Conservation (phyloP, 2,329 filamentous ascomycete genomes). For the Cordyceps tenuipes region DNA sequence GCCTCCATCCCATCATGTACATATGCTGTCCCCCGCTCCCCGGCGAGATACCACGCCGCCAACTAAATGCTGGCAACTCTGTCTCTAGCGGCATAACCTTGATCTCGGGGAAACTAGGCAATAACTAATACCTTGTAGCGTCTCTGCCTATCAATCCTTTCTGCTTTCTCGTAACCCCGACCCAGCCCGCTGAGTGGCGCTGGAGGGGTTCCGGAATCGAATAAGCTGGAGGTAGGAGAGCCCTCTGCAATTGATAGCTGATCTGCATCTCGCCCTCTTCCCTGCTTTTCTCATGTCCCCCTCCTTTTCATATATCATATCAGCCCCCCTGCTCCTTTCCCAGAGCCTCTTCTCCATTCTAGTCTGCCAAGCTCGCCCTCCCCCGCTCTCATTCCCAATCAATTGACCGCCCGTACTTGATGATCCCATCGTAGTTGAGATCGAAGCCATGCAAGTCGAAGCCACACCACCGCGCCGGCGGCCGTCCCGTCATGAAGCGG, state of each 20-base stretch:
- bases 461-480: not conserved
- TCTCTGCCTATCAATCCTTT: not conserved
- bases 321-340: not conserved
- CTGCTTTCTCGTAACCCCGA: not conserved
- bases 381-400: too few relatives aligned
- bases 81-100: not conserved
- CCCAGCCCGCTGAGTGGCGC: not conserved
- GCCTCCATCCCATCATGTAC: not conserved
- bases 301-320: not conserved
- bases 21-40: conserved; percentile 1
- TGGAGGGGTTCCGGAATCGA: not conserved
- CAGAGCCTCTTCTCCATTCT: too few relatives aligned
- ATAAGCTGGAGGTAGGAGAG: not conserved
- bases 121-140: not conserved
- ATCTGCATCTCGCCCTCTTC: not conserved
- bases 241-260: not conserved
- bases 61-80: not conserved
- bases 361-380: too few relatives aligned
- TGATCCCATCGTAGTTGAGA: not conserved
- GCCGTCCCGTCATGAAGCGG: not conserved
- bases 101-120: not conserved
- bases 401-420: not conserved
- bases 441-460: conserved; percentile 3
- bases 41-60: not conserved
- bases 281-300: not conserved